Conservation (phyloP, 805 yeast genomes). For the Yarrowia divulgata region DNA sequence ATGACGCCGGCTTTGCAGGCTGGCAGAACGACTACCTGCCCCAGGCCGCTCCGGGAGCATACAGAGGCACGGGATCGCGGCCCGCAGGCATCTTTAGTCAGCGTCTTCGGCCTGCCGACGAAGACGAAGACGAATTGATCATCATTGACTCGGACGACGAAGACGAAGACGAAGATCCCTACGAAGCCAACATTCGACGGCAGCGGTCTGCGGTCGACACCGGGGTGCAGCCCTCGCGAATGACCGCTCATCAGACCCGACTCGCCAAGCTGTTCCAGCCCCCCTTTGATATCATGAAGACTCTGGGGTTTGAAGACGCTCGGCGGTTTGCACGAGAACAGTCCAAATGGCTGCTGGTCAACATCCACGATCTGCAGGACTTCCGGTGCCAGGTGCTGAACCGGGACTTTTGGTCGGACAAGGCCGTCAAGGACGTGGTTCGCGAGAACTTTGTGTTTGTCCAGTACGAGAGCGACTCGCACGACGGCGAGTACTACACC, state of each 20-base stretch:
- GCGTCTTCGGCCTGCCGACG: conserved; percentile 41
- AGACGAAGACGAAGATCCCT: conserved; percentile 50
- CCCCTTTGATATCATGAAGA: conserved; percentile 87
- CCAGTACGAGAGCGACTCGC: conserved; percentile 82
- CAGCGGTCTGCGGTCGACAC: conserved; percentile 17
- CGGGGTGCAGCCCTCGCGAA: conserved; percentile 48
- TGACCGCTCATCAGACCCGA: conserved; percentile 65
- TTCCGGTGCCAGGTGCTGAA: conserved; percentile 89
- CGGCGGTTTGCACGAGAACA: conserved; percentile 66
- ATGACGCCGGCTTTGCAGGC: conserved; percentile 41
- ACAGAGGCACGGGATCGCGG: conserved; percentile 40
- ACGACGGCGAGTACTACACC: conserved; percentile 72
- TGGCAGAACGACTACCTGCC: conserved; percentile 40
- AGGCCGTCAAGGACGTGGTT: conserved; percentile 67
- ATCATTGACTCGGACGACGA: conserved; percentile 53
- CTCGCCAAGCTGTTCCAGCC: conserved; percentile 88
- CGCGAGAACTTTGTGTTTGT: conserved; percentile 76
- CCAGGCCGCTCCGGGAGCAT: conserved; percentile 25
- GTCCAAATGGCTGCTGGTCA: conserved; percentile 83
- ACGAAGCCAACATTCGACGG: conserved; percentile 45
- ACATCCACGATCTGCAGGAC: conserved; percentile 84
- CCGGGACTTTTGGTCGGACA: conserved; percentile 89
- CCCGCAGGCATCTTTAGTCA: conserved; percentile 63
- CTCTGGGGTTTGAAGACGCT: conserved; percentile 74
- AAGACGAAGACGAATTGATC: conserved; percentile 39